Conservation (phyloP, 2,329 filamentous ascomycete genomes). For the Hypoxylon sp. region DNA sequence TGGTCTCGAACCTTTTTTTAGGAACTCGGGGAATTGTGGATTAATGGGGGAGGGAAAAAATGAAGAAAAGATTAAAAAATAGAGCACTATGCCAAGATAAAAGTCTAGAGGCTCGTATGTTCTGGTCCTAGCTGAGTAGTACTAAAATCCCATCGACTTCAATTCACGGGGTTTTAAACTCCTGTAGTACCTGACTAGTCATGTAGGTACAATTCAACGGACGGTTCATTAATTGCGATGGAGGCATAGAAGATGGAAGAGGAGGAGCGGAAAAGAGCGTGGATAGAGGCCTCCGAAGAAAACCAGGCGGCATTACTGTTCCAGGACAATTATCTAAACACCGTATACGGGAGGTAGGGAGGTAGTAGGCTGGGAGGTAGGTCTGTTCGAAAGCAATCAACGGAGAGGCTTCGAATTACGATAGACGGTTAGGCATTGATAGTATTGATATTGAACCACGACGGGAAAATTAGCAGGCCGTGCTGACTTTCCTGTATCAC, state of each 20-base stretch:
- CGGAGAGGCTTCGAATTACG: background rate
- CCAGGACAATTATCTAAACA: constrained; percentile 14
- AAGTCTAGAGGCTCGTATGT: constrained; percentile 17
- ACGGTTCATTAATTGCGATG: constrained; percentile 3
- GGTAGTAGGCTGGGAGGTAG: background rate
- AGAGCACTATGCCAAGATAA: constrained; percentile 29
- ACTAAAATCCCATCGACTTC: constrained; percentile 16
- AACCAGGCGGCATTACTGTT: constrained; percentile 13
- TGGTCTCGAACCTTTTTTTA: constrained; percentile 30
- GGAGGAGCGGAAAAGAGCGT: constrained; percentile 9
- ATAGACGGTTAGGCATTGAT: constrained; percentile 5
- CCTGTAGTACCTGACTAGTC: constrained; percentile 36
- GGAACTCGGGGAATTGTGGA: constrained; percentile 39
- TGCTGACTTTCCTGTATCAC: constrained; percentile 13
- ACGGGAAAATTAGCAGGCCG: constrained; percentile 4
- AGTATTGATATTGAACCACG: constrained; percentile 8
- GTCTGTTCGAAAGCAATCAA: background rate
- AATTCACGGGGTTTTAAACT: constrained; percentile 11
- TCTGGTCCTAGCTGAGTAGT: constrained; percentile 16
- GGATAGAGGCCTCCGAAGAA: constrained; percentile 16
- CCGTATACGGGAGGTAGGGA: constrained; percentile 3
- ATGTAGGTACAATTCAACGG: constrained; percentile 20
- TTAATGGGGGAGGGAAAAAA: constrained; percentile 16
- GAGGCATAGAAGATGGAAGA: constrained; percentile 20
- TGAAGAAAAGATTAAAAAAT: constrained; percentile 11